Base-by-base conservation (phyloP, 306 rosid genomes). In the Trifolium subterraneum region DNA sequence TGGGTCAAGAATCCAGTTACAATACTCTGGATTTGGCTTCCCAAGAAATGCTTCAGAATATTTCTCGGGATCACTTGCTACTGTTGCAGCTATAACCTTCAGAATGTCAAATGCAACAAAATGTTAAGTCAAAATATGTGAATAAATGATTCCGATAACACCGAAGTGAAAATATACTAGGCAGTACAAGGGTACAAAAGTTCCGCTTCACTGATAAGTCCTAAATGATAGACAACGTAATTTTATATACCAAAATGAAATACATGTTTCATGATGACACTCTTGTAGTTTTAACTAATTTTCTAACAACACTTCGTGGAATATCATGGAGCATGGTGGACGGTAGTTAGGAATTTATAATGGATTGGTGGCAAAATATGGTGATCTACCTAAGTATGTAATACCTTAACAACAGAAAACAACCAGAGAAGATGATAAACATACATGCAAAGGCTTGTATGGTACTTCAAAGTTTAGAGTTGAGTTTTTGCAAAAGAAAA, bases 71-170 rank as follows among this genome's bases (percentile, higher is more conserved):
- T 92, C 96, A 76, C 97, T 92, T 18, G 91, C 96, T 62, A 95
- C 98, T 15, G 96, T 83, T 65, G 97, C 92, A 71, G 99, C 99
- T 79, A 92, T 90, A 72, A 95, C 96, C 99, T 95, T 81, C 51
- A 72, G 52, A 52, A 80, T 73, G 58, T 39, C 25, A 73, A 58
- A 68, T 66, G 75, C 25, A 63, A 66, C 44, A 78, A 63, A 56
- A 20, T 35, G 11, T 70, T 9, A 63, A 35, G 55, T n/a, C 66
- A 75, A 67, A 73, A 47, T 51, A 23, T 12, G 23, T 35, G 19
- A 52, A 61, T 31, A 45, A 64, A 58, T 73, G 35, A 55, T 71
- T 75, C 50, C n/a, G 66, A 56, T 20, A 13, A 58, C 60, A 77
- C 73, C 68, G n/a, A 71, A 47, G 45, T 8, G 36, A 3, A 66